Base-by-base conservation (phyloP, 495 filamentous ascomycete species). In the Annulohypoxylon maeteangense region DNA sequence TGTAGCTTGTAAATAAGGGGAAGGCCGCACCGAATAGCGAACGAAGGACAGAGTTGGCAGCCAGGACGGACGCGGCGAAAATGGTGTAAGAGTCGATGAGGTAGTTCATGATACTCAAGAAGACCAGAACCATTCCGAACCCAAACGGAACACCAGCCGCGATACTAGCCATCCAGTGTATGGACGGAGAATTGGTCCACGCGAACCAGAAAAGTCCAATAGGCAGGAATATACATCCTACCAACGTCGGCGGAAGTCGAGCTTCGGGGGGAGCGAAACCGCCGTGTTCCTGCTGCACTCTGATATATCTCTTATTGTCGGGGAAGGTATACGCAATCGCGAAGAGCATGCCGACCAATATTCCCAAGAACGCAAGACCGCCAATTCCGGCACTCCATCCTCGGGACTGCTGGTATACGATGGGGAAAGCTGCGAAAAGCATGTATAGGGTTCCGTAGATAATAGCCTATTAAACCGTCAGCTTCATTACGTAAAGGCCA, bases 401-500 rank as follows among this genome's bases (percentile, higher is more conserved):
- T 54, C 50, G 50, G 6, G 34, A 18, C 29, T 54, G 27, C 57
- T 79, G 73, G 73, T 90, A 91, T 8, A 85, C 85, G 59, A 86
- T 75, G 0, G 89, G 89, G 69, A 87, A 90, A 29, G 88, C 84
- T 40, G 85, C 84, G 72, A 91, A 89, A 72, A 87, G 83, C 40
- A 91, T 82, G 72, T 90, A 92, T 3, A 91, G 79, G 56, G 90
- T 86, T 1, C 87, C 87, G 74, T 90, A 90, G 62, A 89, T 78
- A 23, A 89, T 77, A 34, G 82, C 74, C 7, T 81, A 70, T 68
- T 87, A 87, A 63, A 7, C 69, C 70, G 74, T 69, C 1, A 71
- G 40, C 3, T 70, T 10, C 2, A 60, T 44, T 29, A 79, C 69
- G 2, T 79, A 3, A 60, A 50, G 25, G 90, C 81, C 66, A 90